These are phyloP conservation scores for Pharus latifolius DNA, from an alignment of 176 grass and related monocot species.

Conservation along the genomic window DNA sequence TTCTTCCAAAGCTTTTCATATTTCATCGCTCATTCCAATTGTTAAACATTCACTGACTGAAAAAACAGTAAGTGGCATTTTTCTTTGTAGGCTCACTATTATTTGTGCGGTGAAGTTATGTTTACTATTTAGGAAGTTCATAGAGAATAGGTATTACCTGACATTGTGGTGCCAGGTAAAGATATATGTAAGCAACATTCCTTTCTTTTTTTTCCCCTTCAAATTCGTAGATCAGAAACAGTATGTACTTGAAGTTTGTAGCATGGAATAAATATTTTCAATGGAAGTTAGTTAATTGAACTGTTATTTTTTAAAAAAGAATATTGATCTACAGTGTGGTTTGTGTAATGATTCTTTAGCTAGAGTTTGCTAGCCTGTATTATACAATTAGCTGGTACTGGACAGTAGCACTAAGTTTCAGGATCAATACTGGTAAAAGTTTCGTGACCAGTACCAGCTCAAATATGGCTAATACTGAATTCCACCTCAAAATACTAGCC, in stretches of 20 bases:
- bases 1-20: constrained; percentile 85
- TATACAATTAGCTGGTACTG: background rate
- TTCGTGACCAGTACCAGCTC: background rate
- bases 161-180: background rate
- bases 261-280: background rate
- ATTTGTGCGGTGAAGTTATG: background rate
- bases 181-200: background rate
- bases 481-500: background rate
- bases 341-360: background rate
- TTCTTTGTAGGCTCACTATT: background rate
- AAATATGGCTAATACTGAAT: background rate
- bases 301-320: background rate
- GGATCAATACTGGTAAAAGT: background rate
- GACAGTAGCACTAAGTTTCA: background rate
- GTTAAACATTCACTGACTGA: constrained; percentile 57
- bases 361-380: too few relatives aligned
- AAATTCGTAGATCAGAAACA: too few relatives aligned
- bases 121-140: background rate
- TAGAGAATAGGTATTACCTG: background rate
- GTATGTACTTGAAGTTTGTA: too few relatives aligned
- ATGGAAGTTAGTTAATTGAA: background rate
- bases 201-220: too few relatives aligned
- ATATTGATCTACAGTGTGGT: background rate
- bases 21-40: constrained; percentile 65
- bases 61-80: constrained; percentile 49